phyloP scores from a whole-genome alignment of 2,329 filamentous ascomycete species.

The Xylaria arbuscula region DNA sequence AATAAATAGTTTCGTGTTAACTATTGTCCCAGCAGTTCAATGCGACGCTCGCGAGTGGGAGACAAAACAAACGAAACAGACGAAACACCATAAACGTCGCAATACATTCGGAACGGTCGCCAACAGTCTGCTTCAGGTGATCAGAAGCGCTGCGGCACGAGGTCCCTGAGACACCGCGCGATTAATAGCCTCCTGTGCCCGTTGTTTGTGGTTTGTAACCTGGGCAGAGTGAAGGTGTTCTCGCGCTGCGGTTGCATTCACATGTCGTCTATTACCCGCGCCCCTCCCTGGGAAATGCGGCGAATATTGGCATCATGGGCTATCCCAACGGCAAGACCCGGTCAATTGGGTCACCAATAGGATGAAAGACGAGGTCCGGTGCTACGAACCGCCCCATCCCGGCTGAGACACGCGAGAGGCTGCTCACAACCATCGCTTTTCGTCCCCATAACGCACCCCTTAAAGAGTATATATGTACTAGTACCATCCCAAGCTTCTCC shows the following conservation, averaged over 20 bases:
- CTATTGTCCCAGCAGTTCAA: slow-evolving; percentile 2
- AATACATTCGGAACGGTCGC: neutral
- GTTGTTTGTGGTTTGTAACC: neutral
- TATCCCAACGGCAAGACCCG: slow-evolving; percentile 30
- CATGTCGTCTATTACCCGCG: slow-evolving; percentile 8
- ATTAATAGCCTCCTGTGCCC: neutral
- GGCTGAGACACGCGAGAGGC: slow-evolving; percentile 2
- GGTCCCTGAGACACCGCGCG: neutral
- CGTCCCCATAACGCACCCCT: slow-evolving; percentile 5
- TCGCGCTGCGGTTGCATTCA: slow-evolving; percentile 23
- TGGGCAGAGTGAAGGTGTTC: slow-evolving; percentile 15
- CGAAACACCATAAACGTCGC: slow-evolving; percentile 6
- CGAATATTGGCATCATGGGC: slow-evolving; percentile 27
- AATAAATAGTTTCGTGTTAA: neutral
- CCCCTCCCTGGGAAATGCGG: slow-evolving; percentile 15
- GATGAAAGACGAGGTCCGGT: slow-evolving; percentile 5
- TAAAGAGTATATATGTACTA: neutral
- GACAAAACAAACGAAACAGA: neutral
- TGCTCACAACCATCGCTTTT: neutral
- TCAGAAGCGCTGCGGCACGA: neutral
- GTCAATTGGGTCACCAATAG: slow-evolving; percentile 32
- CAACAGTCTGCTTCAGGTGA: neutral
- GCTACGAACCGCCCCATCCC: slow-evolving; percentile 8
- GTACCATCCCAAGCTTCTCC: neutral
- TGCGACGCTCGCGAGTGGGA: slow-evolving; percentile 13